These are phyloP conservation scores for Xylaria sp. DNA, from an alignment of 2,329 filamentous ascomycete species.

Conservation along the genomic window DNA sequence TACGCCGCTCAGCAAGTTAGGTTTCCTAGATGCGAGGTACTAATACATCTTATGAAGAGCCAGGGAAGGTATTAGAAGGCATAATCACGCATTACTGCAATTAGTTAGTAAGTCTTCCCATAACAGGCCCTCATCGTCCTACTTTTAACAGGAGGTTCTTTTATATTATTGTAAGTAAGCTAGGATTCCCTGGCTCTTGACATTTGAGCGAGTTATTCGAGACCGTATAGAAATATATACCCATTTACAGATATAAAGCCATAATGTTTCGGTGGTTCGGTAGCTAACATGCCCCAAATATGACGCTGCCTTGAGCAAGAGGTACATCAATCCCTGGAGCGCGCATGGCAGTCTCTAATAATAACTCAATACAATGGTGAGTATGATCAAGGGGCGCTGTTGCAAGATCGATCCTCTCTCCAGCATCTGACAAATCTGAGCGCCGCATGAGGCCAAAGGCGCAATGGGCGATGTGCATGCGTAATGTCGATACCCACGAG, in stretches of 20 bases:
- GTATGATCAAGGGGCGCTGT: slow-evolving; percentile 21
- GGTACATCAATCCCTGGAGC: slow-evolving; percentile 25
- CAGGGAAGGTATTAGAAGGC: too few species aligned
- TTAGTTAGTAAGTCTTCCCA: too few species aligned
- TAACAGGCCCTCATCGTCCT: too few species aligned
- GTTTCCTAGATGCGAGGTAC: too few species aligned
- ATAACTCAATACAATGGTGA: slow-evolving; percentile 23
- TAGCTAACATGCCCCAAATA: slow-evolving; percentile 32
- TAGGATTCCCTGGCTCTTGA: too few species aligned
- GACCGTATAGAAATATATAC: not conserved
- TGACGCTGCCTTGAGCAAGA: slow-evolving; percentile 15
- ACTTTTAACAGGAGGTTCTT: not conserved
- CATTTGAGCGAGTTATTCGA: too few species aligned
- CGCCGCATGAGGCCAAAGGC: slow-evolving; percentile 29
- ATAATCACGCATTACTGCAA: too few species aligned
- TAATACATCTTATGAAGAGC: too few species aligned
- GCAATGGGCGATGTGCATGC: slow-evolving; percentile 32
- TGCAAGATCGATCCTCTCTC: slow-evolving; percentile 26
- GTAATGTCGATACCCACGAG: slow-evolving; percentile 21
- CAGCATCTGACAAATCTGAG: slow-evolving; percentile 13
- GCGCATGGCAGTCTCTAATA: slow-evolving; percentile 27
- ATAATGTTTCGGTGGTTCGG: too few species aligned
- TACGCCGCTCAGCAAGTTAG: too few species aligned
- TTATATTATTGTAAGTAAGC: not conserved
- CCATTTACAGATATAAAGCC: not conserved